phyloP scores from a whole-genome alignment of 345 rosid species.

The Gossypium turneri region DNA sequence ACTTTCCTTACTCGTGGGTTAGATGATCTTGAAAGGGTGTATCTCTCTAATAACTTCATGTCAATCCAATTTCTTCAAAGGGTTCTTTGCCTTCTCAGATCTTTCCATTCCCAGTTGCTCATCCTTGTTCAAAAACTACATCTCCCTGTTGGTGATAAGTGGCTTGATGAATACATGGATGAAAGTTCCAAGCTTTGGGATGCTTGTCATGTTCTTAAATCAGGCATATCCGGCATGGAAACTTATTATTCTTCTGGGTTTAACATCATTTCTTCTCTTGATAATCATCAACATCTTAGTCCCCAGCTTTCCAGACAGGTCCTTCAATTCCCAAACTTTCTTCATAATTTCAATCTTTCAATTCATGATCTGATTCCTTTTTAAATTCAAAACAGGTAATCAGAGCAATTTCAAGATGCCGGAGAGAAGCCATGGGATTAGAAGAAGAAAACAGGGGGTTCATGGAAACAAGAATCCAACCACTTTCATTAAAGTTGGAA shows the following conservation, averaged over 20 bases:
- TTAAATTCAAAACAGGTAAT: background rate
- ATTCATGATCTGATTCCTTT: background rate
- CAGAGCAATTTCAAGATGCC: background rate
- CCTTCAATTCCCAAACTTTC: background rate
- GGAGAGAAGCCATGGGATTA: background rate
- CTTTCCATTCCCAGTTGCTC: background rate
- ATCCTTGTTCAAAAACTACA: background rate
- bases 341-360: background rate
- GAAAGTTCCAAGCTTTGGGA: constrained; percentile 5
- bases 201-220: constrained; percentile 7
- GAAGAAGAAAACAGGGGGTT: background rate
- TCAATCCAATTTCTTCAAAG: constrained; percentile 2
- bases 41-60: background rate
- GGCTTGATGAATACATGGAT: constrained; percentile 4
- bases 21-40: background rate
- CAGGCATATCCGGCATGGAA: background rate
- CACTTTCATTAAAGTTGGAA: background rate
- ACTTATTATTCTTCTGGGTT: background rate
- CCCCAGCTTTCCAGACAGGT: background rate
- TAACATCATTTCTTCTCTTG: background rate
- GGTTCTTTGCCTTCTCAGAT: background rate
- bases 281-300: background rate
- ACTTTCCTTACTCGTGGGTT: background rate
- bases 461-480: background rate
- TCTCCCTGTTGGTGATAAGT: background rate